Conservation (phyloP, 148 eudicot genomes). For the Rhododendron griersonianum region DNA sequence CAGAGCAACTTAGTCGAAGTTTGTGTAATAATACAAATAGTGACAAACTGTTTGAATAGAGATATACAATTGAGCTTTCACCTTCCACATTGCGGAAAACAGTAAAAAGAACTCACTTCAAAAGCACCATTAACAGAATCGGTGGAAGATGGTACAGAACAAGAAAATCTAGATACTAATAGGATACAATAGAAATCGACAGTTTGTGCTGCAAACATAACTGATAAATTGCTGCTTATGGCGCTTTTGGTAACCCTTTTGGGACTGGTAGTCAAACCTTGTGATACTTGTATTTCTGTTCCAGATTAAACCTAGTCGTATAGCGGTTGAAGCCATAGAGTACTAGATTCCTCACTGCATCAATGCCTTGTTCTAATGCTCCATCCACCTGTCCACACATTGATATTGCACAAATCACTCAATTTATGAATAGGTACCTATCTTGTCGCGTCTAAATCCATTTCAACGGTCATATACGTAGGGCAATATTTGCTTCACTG, state of each 20-base stretch:
- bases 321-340: constrained; percentile 59
- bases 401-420: neutral
- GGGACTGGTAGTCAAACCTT: constrained; percentile 35
- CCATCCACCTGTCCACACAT: constrained; percentile 62
- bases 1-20: neutral
- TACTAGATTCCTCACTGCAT: constrained; percentile 67
- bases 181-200: neutral
- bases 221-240: neutral
- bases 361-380: constrained; percentile 89
- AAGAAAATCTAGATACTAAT: neutral
- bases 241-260: neutral
- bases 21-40: neutral
- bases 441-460: neutral
- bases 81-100: neutral
- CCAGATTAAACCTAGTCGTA: constrained; percentile 72
- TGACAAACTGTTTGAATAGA: neutral
- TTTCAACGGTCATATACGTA: neutral
- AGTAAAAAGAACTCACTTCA: neutral
- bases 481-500: neutral
- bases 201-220: neutral
- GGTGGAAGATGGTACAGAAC: neutral
- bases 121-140: neutral
- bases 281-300: constrained; percentile 92
- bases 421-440: neutral
- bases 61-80: neutral